phyloP scores from a whole-genome alignment of 2,329 filamentous ascomycete genomes.

The Hansfordia pulvinata region DNA sequence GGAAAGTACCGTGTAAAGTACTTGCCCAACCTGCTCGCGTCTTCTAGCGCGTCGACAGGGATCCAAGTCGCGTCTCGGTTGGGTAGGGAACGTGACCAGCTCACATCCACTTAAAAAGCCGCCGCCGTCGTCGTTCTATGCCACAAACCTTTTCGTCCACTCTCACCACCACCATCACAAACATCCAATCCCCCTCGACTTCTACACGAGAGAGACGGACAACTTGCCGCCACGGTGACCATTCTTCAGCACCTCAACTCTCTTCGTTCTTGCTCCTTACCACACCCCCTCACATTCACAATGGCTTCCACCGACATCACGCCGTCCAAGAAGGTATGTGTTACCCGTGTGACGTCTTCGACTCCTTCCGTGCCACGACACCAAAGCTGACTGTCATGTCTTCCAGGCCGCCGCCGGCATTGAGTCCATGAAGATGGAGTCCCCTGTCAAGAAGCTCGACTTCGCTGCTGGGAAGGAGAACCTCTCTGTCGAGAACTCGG shows the following conservation, averaged over 20 bases:
- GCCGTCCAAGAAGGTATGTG: constrained; percentile 43
- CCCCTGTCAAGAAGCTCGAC: constrained; percentile 80
- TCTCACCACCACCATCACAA: constrained; percentile 2
- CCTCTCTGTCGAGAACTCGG: constrained; percentile 35
- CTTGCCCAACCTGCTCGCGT: too few species aligned
- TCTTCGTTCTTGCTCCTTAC: constrained; percentile 6
- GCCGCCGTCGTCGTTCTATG: too few species aligned
- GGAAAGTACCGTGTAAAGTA: too few species aligned
- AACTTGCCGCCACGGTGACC: constrained; percentile 1
- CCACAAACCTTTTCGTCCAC: constrained; percentile 2
- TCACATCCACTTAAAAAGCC: too few species aligned
- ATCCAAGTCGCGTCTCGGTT: too few species aligned
- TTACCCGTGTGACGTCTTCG: constrained; percentile 20
- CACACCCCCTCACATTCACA: constrained; percentile 18
- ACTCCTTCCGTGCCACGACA: constrained; percentile 7
- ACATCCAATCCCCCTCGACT: too few species aligned
- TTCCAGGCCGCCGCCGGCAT: constrained; percentile 72
- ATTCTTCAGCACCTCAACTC: constrained; percentile 8
- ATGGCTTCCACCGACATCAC: constrained; percentile 69
- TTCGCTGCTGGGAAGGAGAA: constrained; percentile 79
- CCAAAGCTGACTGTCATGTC: constrained; percentile 13
- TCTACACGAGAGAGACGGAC: too few species aligned
- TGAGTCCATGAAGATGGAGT: constrained; percentile 84
- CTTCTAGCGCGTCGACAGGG: too few species aligned
- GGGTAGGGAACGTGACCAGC: too few species aligned